A percentile compares a stretch with the other conserved stretches of the same genome.
These are phyloP conservation scores for Zygnema cylindricum DNA, from an alignment of 139 green algal genomes.

Conservation along the genomic window DNA sequence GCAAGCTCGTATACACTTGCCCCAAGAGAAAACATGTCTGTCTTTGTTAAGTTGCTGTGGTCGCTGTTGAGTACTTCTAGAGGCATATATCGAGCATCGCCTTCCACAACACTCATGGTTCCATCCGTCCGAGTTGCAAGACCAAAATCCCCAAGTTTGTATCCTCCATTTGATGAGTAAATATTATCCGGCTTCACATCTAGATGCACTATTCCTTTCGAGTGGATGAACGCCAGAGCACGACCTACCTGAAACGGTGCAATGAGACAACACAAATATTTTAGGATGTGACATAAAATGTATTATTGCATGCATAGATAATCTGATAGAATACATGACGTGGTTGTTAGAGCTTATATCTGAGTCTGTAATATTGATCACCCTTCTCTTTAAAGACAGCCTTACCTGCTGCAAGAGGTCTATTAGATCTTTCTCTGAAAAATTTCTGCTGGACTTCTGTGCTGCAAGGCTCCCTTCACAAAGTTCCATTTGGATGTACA, in stretches of 20 bases:
- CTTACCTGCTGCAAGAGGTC: constrained; percentile 65
- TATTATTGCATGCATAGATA: no score
- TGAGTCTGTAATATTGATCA: no score
- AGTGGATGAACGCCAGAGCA: constrained; percentile 84
- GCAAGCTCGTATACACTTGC: constrained; percentile 75
- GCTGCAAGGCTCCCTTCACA: constrained; percentile 67
- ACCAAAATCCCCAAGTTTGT: constrained; percentile 93
- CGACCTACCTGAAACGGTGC: constrained; percentile 33
- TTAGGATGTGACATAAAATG: no score
- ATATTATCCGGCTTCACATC: constrained; percentile 98
- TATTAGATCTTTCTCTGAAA: constrained; percentile 77
- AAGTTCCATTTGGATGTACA: constrained; percentile 91
- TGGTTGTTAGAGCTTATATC: no score
- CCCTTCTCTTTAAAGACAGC: no score
- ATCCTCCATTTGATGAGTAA: constrained; percentile 64
- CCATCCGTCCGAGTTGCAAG: constrained; percentile 67
- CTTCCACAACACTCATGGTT: constrained; percentile 28
- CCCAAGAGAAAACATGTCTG: constrained; percentile 92
- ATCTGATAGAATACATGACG: no score
- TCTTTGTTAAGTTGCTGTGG: constrained; percentile 73
- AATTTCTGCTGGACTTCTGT: constrained; percentile 16
- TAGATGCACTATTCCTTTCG: constrained; percentile 83
- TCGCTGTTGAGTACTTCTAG: constrained; percentile 81
- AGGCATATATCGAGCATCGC: constrained; percentile 79
- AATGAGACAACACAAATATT: no score